These are phyloP conservation scores for Prunus persica DNA, from an alignment of 306 rosid species.

Conservation along the genomic window Prunus_persica_NCBIv2 NC_034016.1:20669501-20670000, in stretches of 20 bases:
- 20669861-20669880: slow-evolving; percentile 41
- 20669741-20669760: neutral
- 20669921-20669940: slow-evolving; percentile 28
- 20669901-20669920: slow-evolving; percentile 12
- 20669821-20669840: slow-evolving; percentile 54
- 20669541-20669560: slow-evolving; percentile 13
- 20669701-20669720: neutral
- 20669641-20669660: slow-evolving; percentile 55
- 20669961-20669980: slow-evolving; percentile 39
- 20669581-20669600: slow-evolving; percentile 48
- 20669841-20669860: slow-evolving; percentile 49
- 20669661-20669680: slow-evolving; percentile 61
- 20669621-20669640: slow-evolving; percentile 48
- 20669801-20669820: slow-evolving; percentile 55
- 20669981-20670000: slow-evolving; percentile 14
- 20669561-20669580: slow-evolving; percentile 51
- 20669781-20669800: neutral
- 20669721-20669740: neutral
- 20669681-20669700: slow-evolving; percentile 43
- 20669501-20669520: neutral
- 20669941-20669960: slow-evolving; percentile 39
- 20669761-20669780: neutral
- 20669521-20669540: neutral
- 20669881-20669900: slow-evolving; percentile 25
- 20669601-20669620: slow-evolving; percentile 50